Evolutionary conservation across 169 alveolate genomes (phyloP).

Genomic region (Eimeria zaria): DNA sequence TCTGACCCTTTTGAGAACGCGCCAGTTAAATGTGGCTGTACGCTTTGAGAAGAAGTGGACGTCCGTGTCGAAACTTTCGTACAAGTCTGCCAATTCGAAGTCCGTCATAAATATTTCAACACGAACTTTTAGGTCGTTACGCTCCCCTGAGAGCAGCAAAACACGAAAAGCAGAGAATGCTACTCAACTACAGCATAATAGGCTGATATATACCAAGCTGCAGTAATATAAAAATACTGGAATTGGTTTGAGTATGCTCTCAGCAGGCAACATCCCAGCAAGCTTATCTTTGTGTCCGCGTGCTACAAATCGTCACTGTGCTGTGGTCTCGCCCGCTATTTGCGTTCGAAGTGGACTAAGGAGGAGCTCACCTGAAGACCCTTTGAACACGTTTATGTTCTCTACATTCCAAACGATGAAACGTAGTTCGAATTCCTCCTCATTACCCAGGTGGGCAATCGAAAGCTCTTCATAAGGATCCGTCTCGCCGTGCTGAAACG

Average conservation of each 20-base stretch:
- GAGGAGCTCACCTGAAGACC: constrained; percentile 46
- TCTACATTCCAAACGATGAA: constrained; percentile 74
- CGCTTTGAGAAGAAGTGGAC: constrained; percentile 67
- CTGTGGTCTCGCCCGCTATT: background rate
- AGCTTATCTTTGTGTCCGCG: background rate
- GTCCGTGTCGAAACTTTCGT: constrained; percentile 58
- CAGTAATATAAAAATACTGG: background rate
- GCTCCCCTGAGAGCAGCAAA: constrained; percentile 30
- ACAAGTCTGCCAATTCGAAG: constrained; percentile 15
- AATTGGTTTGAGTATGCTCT: background rate
- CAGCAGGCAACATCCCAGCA: background rate
- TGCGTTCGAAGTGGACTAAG: background rate
- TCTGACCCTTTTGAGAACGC: constrained; percentile 21
- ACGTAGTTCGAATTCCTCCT: constrained; percentile 75
- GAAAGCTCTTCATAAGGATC: constrained; percentile 63
- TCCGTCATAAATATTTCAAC: constrained; percentile 18
- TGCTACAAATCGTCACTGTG: background rate
- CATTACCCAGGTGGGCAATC: constrained; percentile 17
- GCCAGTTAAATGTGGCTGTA: constrained; percentile 79
- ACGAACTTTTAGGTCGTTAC: constrained; percentile 64
- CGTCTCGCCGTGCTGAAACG: constrained; percentile 38
- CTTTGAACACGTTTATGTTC: constrained; percentile 70
- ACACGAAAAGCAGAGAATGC: background rate
- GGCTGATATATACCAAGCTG: background rate
- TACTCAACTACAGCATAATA: background rate